Evolutionary conservation across 1,139 yeast species (phyloP), one percentile per base, ranked within the genome.

Genomic region (Hemisphaericaspora xylofermentans): DNA sequence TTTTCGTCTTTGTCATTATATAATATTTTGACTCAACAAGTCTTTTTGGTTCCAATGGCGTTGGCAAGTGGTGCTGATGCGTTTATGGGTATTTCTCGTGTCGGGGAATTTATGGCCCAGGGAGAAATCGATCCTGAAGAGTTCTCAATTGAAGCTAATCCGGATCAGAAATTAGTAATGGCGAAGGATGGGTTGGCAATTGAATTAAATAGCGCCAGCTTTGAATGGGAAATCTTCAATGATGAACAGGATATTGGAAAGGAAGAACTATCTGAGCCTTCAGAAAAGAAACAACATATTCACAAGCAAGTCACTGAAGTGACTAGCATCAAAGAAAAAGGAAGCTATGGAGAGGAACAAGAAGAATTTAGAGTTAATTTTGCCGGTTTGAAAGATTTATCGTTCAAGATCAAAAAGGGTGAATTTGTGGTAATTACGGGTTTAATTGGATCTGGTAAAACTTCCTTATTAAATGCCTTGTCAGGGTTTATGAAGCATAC

Each of bases 1-100:
- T 89, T 89, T 57, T 78, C 96, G 0, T 84, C 96, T 10, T 68
- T 89, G 40, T 76, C 94, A 0, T 71, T 87, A 43, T 89, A 88
- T 68, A 82, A 82, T 50, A 74, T 80, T 28, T 66, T 77, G 48
- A 58, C 80, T 4, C 67, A 65, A 40, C 74, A 68, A 45, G 68
- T 76, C 18, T 70, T 87, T 54, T 66, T 87, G 53, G 66, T 87
- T 39, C 96, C 96, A 18, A 67, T 87, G 64, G 82, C 86, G 47
- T 64, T 84, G 41, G 82, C 88, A 22, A 64, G 78, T 41, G 83
- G 80, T 44, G 74, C 81, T 2, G 95, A 87, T 60, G 88, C 87
- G n/a, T 67, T 73, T 48, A 69, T 84, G 39, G 87, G 88, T 12
- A 56, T 83, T 21, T 63, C 63, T 6, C 76, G 95, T 57, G 71